Evolutionary conservation across 257 asterid species (phyloP).

Genomic region (Ehretia macrophylla): DNA sequence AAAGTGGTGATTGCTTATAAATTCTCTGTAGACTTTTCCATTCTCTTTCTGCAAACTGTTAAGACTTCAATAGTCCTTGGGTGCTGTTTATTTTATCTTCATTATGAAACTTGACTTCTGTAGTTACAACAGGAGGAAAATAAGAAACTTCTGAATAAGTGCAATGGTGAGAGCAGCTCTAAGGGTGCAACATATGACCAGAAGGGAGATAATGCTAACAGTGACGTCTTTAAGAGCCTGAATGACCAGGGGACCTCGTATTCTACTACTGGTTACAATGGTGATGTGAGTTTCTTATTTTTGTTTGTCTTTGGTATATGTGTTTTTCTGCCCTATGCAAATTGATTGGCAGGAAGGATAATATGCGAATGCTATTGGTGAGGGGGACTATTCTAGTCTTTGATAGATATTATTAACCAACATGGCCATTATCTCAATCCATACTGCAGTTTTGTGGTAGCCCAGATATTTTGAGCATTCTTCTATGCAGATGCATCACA

Average conservation of each 20-base stretch:
- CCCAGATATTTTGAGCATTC: too few species aligned
- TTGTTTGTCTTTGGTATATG: constrained; percentile 2
- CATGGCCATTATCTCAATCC: too few species aligned
- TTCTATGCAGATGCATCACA: too few species aligned
- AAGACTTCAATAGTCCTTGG: constrained; percentile 17
- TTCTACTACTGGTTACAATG: constrained; percentile 39
- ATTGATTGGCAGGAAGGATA: not conserved
- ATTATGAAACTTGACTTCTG: constrained; percentile 72
- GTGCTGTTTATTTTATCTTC: constrained; percentile 48
- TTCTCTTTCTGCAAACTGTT: constrained; percentile 14
- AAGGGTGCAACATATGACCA: constrained; percentile 21
- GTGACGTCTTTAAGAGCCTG: constrained; percentile 19
- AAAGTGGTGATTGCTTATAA: constrained; percentile 31
- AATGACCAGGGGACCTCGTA: constrained; percentile 19
- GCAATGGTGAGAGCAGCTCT: constrained; percentile 32
- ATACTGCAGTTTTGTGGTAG: too few species aligned
- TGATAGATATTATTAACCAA: too few species aligned
- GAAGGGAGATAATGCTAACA: constrained; percentile 31
- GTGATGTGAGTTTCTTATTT: constrained; percentile 36
- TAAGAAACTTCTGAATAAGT: constrained; percentile 23
- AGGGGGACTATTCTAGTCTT: too few species aligned
- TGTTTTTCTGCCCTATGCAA: not conserved
- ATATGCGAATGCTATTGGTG: not conserved
- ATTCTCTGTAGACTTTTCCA: constrained; percentile 29
- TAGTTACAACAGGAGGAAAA: constrained; percentile 85